Base-by-base conservation (phyloP, 2,329 filamentous ascomycete species). In the Fusarium nygamai region DNA sequence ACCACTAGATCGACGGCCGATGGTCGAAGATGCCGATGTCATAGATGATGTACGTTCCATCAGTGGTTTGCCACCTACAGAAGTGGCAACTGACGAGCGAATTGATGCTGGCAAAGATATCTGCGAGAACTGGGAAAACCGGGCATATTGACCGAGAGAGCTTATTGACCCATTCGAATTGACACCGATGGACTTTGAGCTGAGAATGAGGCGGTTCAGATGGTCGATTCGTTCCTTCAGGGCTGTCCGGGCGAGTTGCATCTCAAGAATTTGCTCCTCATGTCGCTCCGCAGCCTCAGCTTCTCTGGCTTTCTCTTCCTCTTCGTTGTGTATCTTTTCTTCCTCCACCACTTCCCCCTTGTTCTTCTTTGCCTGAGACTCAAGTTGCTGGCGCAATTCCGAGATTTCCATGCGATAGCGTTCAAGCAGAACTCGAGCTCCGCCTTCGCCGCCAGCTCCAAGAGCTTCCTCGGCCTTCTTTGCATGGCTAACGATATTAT, bases 161-260 rank as follows among this genome's bases (percentile, higher is more conserved):
- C 92, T 94, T 75, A 91, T 91, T 3, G 92, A 91, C 29, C 92
- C 92, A 75, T 92, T 92, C 38, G 87, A 88, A 82, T 99, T 99
- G 63, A 99, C 96, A 10, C 96, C 96, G 11, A 94, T 93, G 10
- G 96, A 98, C 81, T 98, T 98, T 22, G 96, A 98, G 81, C 94
- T 97, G 68, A 99, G 85, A 73, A 99, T 98, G 57, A 99, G 87
- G 54, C 96, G 92, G 83, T 98, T 99, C 53, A 99, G 87, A 82
- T 99, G 96, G 81, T 98, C 95, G 78, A 99, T 99, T 36, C 96
- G 92, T 85, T 99, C 96, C 82, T 98, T 99, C 62, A 99, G 85
- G 1, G 96, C 96, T 2, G 96, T 99, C 47, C 96, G 91, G 38
- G 96, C 96, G 53, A 99, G 89, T 81, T 99, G 96, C 94, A 99